Evolutionary conservation across 768 basidiomycete species (phyloP).

Genomic region (Boletales sp.): DNA sequence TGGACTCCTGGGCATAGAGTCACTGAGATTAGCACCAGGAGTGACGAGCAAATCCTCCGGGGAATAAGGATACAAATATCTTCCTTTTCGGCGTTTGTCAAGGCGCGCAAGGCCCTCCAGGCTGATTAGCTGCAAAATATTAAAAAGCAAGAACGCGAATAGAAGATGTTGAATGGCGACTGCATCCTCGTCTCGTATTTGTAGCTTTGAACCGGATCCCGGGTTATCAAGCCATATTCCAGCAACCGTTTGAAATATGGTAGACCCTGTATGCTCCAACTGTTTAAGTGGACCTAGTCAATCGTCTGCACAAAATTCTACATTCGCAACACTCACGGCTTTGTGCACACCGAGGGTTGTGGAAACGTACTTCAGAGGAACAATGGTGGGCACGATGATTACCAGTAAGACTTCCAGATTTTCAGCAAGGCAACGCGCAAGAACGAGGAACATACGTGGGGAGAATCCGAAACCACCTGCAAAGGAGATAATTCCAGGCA

Average conservation of each 20-base stretch:
- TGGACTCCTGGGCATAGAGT: not conserved
- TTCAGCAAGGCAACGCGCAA: conserved; percentile 1
- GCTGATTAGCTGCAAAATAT: conserved; percentile 52
- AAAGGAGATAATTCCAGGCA: conserved; percentile 60
- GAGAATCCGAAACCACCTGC: conserved; percentile 71
- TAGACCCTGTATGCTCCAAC: conserved; percentile 75
- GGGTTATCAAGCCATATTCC: conserved; percentile 59
- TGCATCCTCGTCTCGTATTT: conserved; percentile 27
- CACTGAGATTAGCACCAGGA: not conserved
- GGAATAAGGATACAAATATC: conserved; percentile 12
- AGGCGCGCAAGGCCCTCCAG: conserved; percentile 49
- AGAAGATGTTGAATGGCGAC: conserved; percentile 52
- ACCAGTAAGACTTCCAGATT: conserved; percentile 58
- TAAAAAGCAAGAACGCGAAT: conserved; percentile 53
- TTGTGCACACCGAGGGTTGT: conserved; percentile 79
- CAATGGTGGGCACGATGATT: conserved; percentile 69
- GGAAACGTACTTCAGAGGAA: conserved; percentile 67
- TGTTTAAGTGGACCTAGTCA: conserved; percentile 20
- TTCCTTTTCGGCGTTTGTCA: conserved; percentile 39
- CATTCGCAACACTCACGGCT: conserved; percentile 45
- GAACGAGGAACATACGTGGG: conserved; percentile 42
- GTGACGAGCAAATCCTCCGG: conserved; percentile 8
- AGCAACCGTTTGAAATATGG: conserved; percentile 69
- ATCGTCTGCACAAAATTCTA: not conserved
- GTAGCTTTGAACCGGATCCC: not conserved